Conservation (phyloP, 1,284 basidiomycete species). For the Ceratobasidium sp. region DNA sequence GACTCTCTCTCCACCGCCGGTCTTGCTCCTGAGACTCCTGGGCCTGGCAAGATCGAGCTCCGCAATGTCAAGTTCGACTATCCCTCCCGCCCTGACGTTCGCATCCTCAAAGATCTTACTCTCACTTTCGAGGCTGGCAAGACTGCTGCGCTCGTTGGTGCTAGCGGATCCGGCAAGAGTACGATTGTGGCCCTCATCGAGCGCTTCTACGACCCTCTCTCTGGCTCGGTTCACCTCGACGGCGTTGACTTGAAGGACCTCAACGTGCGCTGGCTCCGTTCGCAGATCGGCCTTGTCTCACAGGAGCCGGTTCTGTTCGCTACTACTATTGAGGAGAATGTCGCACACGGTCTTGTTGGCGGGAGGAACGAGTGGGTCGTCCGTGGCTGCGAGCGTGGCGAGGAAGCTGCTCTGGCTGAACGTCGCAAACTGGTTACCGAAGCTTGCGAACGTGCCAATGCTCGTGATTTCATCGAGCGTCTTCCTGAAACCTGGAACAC, state of each 20-base stretch:
- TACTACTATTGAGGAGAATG: conserved; percentile 81
- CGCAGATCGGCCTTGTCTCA: conserved; percentile 90
- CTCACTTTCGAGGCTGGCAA: conserved; percentile 80
- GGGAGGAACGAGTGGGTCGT: conserved; percentile 55
- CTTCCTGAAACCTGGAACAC: conserved; percentile 91
- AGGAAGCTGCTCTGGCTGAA: conserved; percentile 80
- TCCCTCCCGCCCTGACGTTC: conserved; percentile 88
- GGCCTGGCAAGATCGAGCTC: conserved; percentile 78
- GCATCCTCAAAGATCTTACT: conserved; percentile 82
- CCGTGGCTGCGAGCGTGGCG: conserved; percentile 60
- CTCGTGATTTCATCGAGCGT: conserved; percentile 89
- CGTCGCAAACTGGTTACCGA: conserved; percentile 85
- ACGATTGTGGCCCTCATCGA: conserved; percentile 86
- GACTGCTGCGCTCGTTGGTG: conserved; percentile 90
- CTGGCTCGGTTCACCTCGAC: conserved; percentile 82
- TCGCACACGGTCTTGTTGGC: conserved; percentile 91
- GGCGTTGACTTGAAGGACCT: conserved; percentile 81
- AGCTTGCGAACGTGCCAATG: conserved; percentile 92
- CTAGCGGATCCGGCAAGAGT: conserved; percentile 91
- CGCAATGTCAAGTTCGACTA: conserved; percentile 90
- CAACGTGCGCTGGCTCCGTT: conserved; percentile 90
- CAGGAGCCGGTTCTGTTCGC: conserved; percentile 93
- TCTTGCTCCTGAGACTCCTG: conserved; percentile 76
- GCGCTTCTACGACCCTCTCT: conserved; percentile 89
- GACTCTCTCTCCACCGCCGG: conserved; percentile 84